phyloP scores from a whole-genome alignment of 345 rosid genomes.

The Corchorus olitorius region DNA sequence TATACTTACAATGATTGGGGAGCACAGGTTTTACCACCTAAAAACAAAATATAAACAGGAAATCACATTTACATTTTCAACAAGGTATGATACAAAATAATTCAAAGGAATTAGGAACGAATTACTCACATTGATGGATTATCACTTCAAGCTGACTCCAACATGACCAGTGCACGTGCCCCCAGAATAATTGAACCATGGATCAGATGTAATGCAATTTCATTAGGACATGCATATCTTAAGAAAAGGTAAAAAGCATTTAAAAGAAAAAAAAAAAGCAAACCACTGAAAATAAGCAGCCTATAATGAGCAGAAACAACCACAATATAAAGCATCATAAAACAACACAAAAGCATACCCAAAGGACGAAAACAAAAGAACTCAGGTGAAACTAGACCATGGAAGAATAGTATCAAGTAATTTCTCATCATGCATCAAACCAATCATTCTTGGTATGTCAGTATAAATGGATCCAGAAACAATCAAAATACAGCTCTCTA shows the following conservation, averaged over 20 bases:
- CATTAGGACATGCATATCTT: constrained; percentile 36
- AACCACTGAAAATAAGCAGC: background rate
- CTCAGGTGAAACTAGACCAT: background rate
- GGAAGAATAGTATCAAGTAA: background rate
- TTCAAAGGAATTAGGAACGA: background rate
- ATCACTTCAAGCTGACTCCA: constrained; percentile 38
- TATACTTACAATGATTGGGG: constrained; percentile 46
- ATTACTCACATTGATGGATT: constrained; percentile 42
- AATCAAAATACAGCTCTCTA: background rate
- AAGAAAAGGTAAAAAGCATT: constrained; percentile 9
- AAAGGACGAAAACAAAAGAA: background rate
- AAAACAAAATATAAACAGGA: constrained; percentile 19
- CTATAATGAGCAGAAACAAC: background rate
- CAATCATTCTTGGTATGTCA: background rate
- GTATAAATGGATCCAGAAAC: background rate
- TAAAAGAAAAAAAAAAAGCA: background rate
- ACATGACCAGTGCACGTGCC: constrained; percentile 48
- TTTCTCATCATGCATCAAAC: background rate
- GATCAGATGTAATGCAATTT: constrained; percentile 60
- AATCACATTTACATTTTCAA: constrained; percentile 14
- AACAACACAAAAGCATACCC: background rate
- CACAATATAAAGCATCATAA: background rate
- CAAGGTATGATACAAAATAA: background rate
- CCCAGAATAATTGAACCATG: constrained; percentile 55
- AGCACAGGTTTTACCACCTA: constrained; percentile 38